Base-by-base conservation (phyloP, 2,329 filamentous ascomycete genomes). In the Aspergillus glaucus region DNA sequence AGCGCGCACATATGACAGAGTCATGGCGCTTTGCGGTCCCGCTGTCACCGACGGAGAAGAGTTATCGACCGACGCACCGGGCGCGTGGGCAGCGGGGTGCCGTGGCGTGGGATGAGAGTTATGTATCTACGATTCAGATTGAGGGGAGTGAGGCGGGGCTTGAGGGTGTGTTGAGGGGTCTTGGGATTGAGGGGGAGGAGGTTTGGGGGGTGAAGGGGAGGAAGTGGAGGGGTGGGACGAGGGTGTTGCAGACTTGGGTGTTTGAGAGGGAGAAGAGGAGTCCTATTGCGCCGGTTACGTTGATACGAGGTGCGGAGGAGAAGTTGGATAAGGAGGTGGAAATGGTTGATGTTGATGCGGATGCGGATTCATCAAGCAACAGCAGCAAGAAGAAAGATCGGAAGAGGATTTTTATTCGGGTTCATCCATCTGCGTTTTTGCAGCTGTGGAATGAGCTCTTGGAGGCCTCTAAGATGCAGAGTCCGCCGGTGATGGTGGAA, bases 1-100 rank as follows among this genome's bases (percentile, higher is more conserved):
- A 98, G 68, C 78, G 93, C 51, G 89, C 93, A 19, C 86, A 81
- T 51, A 94, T 98, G 87, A 90, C 90, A 0, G 78, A 81, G 6
- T 86, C 93, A n/a, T 98, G 93, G 93, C 81, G 90, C 37, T 95
- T 96, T 67, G 82, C 88, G 1, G 74, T 97, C 21, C 89, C 91
- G 0, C 67, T 95, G 54, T 89, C 87, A 4, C 89, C 92, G 0
- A 94, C 87, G 24, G 85, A 89, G 63, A 98, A 98, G 74, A 84
- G 86, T 45, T 96, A 96, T 65, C 78, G 93, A 45, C 82, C 88
- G 42, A 93, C 88, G 0, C 90, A 97, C 72, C 82, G 91, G 55
- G 85, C 88, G 19, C 81, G 84, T 46, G 83, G 84, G 24, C 78
- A 85, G 46, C 81, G 85, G 55, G 91, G 93, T 4, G 86, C 86